Evolutionary conservation across 352 stramenopile genomes (phyloP), one percentile per base, ranked within the genome.

Genomic region (Aphanomyces astaci): DNA sequence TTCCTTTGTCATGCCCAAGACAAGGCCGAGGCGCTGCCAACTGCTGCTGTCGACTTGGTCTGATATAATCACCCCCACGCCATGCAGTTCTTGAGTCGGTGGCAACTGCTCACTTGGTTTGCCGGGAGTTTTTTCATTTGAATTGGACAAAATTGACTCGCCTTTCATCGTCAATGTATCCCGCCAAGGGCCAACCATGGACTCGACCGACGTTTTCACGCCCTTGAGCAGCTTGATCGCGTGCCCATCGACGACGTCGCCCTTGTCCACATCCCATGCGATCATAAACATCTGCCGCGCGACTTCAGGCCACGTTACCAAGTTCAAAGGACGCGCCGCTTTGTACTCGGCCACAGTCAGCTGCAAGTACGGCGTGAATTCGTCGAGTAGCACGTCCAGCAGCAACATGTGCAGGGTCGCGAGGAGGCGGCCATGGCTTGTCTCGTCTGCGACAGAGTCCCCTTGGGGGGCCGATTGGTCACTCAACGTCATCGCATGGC

Each of bases 231-330:
- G 71, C 60, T 92, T 94, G 10, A 94, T 70, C 55, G 88, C 32
- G 48, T 88, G 78, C 27, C 92, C 84, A 51, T 94, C 86, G 0
- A 70, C 60, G 64, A 70, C 60, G 64, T 78, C 90, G 0, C 81
- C 83, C 19, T 89, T 83, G 27, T 82, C 83, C 28, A 82, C 74
- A 46, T 94, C 86, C 19, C 91, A 81, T 11, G 83, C 79, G 39
- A 94, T 71, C 5, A 90, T 73, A 43, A 81, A 92, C 28, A 90
- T 80, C 71, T 90, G 72, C 19, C 84, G 82, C 53, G 79, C 82
- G 36, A 92, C 63, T 76, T 94, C 86, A n/a, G 84, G 82, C 86
- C 86, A 94, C 15, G 75, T 92, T 67, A 92, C 78, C 11, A 74
- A 60, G 49, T 92, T 94, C 60, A 94, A 76, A 10, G 86, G 86